phyloP scores from a whole-genome alignment of 2,329 filamentous ascomycete species.

The Fusarium sp. region DNA sequence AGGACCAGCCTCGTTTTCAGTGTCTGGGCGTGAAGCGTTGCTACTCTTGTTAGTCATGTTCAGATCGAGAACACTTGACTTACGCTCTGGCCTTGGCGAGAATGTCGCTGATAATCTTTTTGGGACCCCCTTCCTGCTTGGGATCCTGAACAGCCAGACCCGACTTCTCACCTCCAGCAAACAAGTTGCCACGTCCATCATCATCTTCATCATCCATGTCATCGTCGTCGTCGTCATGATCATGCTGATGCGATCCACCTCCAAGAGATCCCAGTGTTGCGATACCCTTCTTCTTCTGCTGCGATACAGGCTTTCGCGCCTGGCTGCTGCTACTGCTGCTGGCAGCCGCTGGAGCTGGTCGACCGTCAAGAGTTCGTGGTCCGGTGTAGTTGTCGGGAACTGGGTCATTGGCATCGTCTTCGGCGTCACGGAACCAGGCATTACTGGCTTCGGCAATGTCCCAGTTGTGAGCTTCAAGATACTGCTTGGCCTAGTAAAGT shows the following conservation, averaged over 20 bases:
- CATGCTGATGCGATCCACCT: conserved; percentile 56
- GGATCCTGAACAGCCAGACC: conserved; percentile 73
- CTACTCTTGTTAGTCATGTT: conserved; percentile 49
- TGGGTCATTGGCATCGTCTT: conserved; percentile 59
- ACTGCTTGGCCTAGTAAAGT: conserved; percentile 66
- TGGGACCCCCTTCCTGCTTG: conserved; percentile 56
- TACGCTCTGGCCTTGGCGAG: conserved; percentile 69
- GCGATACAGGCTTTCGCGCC: conserved; percentile 50
- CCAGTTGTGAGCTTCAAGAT: conserved; percentile 71
- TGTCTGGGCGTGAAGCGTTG: conserved; percentile 66
- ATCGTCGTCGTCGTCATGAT: conserved; percentile 67
- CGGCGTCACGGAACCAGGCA: conserved; percentile 63
- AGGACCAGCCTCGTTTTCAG: conserved; percentile 58
- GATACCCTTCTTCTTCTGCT: conserved; percentile 65
- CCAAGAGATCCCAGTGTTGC: conserved; percentile 66
- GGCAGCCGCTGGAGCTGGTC: conserved; percentile 59
- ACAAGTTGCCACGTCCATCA: conserved; percentile 71
- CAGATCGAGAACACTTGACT: conserved; percentile 28
- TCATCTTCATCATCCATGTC: conserved; percentile 65
- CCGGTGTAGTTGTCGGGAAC: conserved; percentile 60
- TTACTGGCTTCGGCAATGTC: conserved; percentile 68
- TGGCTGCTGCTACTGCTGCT: conserved; percentile 35
- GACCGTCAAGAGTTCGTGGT: conserved; percentile 68
- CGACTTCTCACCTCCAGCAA: conserved; percentile 86
- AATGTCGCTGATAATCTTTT: conserved; percentile 68